These are phyloP conservation scores for Heritiera fomes DNA, from an alignment of 345 rosid genomes.

Conservation along the genomic window DNA sequence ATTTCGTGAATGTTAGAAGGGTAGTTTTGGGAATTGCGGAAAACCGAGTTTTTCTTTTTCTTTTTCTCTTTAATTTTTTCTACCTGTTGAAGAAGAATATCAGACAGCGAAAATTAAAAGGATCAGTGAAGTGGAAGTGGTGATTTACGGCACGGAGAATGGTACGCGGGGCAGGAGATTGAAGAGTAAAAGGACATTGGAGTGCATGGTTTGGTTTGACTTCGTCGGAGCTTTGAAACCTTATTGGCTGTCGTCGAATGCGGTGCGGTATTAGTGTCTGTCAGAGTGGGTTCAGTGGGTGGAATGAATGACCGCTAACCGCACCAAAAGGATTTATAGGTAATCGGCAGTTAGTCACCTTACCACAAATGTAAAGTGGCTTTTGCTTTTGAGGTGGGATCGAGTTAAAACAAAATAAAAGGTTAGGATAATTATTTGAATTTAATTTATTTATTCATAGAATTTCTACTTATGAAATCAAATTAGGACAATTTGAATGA, in stretches of 20 bases:
- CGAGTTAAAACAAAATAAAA: no score
- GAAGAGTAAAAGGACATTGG: neutral
- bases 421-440: no score
- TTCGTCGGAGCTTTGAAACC: neutral
- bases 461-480: no score
- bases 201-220: neutral
- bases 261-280: neutral
- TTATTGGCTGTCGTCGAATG: slow-evolving; percentile 9
- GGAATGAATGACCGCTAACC: neutral
- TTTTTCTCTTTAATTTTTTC: neutral
- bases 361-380: neutral
- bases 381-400: no score
- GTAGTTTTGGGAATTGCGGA: slow-evolving; percentile 24
- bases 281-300: neutral
- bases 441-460: no score
- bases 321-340: neutral
- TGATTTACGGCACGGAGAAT: neutral
- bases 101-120: neutral
- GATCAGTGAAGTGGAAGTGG: neutral
- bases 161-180: neutral
- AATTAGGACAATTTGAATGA: no score
- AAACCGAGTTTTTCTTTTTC: neutral
- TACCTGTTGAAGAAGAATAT: neutral
- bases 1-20: slow-evolving; percentile 31
- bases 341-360: neutral